Percentiles rank a stretch among this genome's conserved stretches.
These are phyloP conservation scores for Fereydounia khargensis DNA, from an alignment of 1,284 basidiomycete species.

Conservation along the genomic window DNA sequence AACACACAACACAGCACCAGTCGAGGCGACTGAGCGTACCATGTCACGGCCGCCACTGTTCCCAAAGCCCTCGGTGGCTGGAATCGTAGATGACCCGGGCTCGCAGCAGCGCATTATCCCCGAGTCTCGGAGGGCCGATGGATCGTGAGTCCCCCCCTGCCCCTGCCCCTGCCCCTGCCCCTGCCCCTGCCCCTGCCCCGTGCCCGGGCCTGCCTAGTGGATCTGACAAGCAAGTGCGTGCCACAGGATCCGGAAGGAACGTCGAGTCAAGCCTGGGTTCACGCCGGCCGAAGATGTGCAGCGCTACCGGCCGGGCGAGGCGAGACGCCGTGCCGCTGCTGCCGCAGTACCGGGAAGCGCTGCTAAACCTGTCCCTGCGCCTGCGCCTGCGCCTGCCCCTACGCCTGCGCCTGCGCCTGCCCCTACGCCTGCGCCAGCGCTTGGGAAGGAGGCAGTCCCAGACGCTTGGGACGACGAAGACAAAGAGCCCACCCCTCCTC, in stretches of 20 bases:
- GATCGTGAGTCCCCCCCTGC: slow-evolving; percentile 69
- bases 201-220: too few relatives aligned
- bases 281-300: slow-evolving; percentile 90
- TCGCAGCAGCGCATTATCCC: slow-evolving; percentile 85
- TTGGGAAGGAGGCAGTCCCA: slow-evolving; percentile 2
- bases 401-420: too few relatives aligned
- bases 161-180: neutral
- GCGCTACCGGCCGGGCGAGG: slow-evolving; percentile 70
- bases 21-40: slow-evolving; percentile 1
- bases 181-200: too few relatives aligned
- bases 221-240: too few relatives aligned
- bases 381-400: too few relatives aligned
- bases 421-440: too few relatives aligned
- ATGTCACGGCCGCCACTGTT: slow-evolving; percentile 77
- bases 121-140: slow-evolving; percentile 76
- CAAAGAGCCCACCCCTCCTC: too few relatives aligned
- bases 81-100: slow-evolving; percentile 77
- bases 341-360: too few relatives aligned
- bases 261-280: slow-evolving; percentile 86
- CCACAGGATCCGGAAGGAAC: slow-evolving; percentile 76
- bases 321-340: too few relatives aligned
- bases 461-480: slow-evolving; percentile 14
- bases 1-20: too few relatives aligned
- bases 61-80: slow-evolving; percentile 69
- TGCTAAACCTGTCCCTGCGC: too few relatives aligned